Evolutionary conservation across 441 rosid genomes (phyloP), one percentile per base, ranked within the genome.

Genomic region (Macaranga tanarius): DNA sequence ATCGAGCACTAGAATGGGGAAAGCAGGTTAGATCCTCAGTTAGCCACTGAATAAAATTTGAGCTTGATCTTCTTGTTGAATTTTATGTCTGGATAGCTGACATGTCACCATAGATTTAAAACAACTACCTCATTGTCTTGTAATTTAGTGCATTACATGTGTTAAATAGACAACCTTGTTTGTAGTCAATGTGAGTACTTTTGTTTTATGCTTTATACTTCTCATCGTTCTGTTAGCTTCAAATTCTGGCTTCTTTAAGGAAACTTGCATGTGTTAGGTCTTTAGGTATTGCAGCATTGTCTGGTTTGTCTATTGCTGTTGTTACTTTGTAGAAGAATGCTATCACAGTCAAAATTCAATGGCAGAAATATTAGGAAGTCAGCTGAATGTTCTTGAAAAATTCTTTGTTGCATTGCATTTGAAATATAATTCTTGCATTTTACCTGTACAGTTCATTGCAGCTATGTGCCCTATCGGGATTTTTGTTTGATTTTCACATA

Each of bases 1-100:
- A 92, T 83, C 87, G 70, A 72, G 97, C 99, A 70, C 76, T 81
- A 79, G 94, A 87, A 83, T 90, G 97, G 95, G 97, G 99, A 65
- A 94, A 90, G 84, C 99, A 92, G 97, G 98, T 92, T 74, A 82
- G 85, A 58, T 81, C 73, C 74, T 80, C 51, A 23, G 62, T 75
- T 78, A 52, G 31, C 72, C 67, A 66, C 66, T 64, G 71, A 72
- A 72, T 40, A 61, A 72, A 80, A 72, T 60, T 75, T 57, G 74
- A 68, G 65, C 76, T 74, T 76, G 73, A 69, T 71, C 68, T 76
- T 78, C 69, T 77, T 67, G 69, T 60, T 68, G 52, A 64, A 55
- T 72, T 76, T 74, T 70, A 69, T 31, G 62, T 63, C 62, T 56
- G 69, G 62, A 25, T 78, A 64, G 77, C 63, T 77, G 55, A 47